Evolutionary conservation across 768 basidiomycete species (phyloP).

Genomic region (Pulveroboletus ravenelii): DNA sequence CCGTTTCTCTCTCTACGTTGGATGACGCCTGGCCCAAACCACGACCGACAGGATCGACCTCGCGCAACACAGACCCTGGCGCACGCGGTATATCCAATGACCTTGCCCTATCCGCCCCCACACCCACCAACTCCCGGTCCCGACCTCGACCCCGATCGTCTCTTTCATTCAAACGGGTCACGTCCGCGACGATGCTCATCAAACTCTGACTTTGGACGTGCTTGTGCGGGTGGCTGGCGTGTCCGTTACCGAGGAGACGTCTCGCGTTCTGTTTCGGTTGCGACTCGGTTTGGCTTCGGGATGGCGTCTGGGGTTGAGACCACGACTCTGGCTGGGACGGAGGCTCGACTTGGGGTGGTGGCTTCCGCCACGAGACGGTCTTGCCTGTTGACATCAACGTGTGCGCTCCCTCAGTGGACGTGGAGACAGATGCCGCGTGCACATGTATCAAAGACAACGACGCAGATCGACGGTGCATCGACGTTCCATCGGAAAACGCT

Average conservation of each 20-base stretch:
- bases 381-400: neutral
- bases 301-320: neutral
- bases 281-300: neutral
- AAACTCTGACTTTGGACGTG: slow-evolving; percentile 34
- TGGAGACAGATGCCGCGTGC: neutral
- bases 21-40: too few species aligned
- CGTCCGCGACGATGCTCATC: slow-evolving; percentile 68
- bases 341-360: neutral
- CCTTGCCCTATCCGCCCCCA: neutral
- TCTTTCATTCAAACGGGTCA: slow-evolving; percentile 39
- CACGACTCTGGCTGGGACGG: neutral
- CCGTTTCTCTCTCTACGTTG: neutral
- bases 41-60: neutral
- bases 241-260: slow-evolving; percentile 12
- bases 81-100: slow-evolving; percentile 26
- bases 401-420: neutral
- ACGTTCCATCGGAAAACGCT: neutral
- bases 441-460: slow-evolving; percentile 9
- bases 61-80: slow-evolving; percentile 9
- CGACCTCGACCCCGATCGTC: neutral
- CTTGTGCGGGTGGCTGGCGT: slow-evolving; percentile 1
- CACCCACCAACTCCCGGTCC: neutral
- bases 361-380: slow-evolving; percentile 10
- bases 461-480: slow-evolving; percentile 13
- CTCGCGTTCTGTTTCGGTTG: slow-evolving; percentile 7